A percentile compares a stretch with the other conserved stretches of the same genome.
Evolutionary conservation across 2,329 filamentous ascomycete genomes (phyloP).

Genomic region (Phoma sp.): DNA sequence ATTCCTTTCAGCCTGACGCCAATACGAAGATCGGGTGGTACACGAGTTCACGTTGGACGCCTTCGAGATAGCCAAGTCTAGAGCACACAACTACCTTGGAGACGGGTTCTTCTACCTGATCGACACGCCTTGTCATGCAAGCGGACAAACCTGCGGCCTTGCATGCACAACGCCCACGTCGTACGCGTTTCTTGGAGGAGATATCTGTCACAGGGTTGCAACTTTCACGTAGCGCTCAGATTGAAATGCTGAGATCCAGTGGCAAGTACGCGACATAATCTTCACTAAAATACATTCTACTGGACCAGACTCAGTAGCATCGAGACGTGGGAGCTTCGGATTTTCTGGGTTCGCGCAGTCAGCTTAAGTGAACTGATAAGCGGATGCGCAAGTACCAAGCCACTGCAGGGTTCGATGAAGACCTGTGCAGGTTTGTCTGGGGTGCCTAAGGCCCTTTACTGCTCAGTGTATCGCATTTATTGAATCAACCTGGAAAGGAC

Average conservation of each 20-base stretch:
- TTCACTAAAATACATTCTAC: conserved; percentile 18
- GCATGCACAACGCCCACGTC: conserved; percentile 44
- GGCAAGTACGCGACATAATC: conserved; percentile 17
- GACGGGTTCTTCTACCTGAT: conserved; percentile 64
- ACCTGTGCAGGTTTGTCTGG: conserved; percentile 21
- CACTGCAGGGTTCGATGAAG: conserved; percentile 20
- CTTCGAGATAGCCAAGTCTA: conserved; percentile 51
- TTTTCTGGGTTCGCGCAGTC: conserved; percentile 20
- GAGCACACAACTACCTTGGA: conserved; percentile 60
- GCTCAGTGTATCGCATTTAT: conserved; percentile 10
- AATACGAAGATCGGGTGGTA: conserved; percentile 15
- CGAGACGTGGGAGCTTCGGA: conserved; percentile 19
- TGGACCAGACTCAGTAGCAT: conserved; percentile 1
- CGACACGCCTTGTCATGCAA: conserved; percentile 59
- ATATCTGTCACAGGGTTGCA: conserved; percentile 27
- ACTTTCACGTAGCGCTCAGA: conserved; percentile 22
- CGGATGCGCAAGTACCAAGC: conserved; percentile 19
- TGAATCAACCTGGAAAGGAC: conserved; percentile 10
- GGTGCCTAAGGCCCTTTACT: conserved; percentile 24
- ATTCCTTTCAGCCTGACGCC: conserved; percentile 21
- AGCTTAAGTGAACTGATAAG: conserved; percentile 21
- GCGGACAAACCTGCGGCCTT: conserved; percentile 58
- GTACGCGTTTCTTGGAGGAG: conserved; percentile 32
- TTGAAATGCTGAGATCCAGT: conserved; percentile 19
- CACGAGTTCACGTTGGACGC: conserved; percentile 17